Evolutionary conservation across 108 stramenopile genomes (phyloP), one percentile per base, ranked within the genome.

Genomic region (Nitzschia inconspicua): DNA sequence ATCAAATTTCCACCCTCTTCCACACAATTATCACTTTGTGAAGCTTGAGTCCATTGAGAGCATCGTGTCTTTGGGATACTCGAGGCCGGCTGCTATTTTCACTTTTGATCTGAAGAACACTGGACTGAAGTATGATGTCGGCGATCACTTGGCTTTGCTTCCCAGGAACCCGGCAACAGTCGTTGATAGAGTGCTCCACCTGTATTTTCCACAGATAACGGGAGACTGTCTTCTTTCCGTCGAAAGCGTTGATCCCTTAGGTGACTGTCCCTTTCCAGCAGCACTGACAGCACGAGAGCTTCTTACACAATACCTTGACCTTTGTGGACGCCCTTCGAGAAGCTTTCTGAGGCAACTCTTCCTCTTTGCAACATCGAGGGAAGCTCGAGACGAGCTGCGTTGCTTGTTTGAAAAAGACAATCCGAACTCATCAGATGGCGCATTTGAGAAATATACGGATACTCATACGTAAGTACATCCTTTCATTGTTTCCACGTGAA

Each of bases 251-350:
- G 53, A 55, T 28, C 25, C 25, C 8, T 19, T 55, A 20, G 53
- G 53, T 3, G 53, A 55, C 16, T 55, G 53, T 36, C 53, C 53
- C 8, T 55, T 55, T 19, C 53, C 53, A 8, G 34, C 53, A 4
- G 36, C 29, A 11, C 53, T 55, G 10, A 55, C 30, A 18, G 53
- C 53, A 31, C n/a, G 29, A 13, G 53, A 55, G 36, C 19, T 55
- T 10, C 19, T 55, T 8, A 8, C 34, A 6, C 53, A 55, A 19
- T 55, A 55, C 34, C 29, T 55, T 14, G 53, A 55, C 19, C 19
- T 55, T 31, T 55, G 53, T 36, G 53, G 53, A 24, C 31, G 53
- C 8, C 53, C 53, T 9, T 55, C 53, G 16, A 55, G 34, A 19
- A 55, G 53, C 34, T 55, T 55, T 19, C 36, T 55, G 16, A 34